Base-by-base conservation (phyloP, 2,329 filamentous ascomycete species). In the Simplicillium aogashimaense region DNA sequence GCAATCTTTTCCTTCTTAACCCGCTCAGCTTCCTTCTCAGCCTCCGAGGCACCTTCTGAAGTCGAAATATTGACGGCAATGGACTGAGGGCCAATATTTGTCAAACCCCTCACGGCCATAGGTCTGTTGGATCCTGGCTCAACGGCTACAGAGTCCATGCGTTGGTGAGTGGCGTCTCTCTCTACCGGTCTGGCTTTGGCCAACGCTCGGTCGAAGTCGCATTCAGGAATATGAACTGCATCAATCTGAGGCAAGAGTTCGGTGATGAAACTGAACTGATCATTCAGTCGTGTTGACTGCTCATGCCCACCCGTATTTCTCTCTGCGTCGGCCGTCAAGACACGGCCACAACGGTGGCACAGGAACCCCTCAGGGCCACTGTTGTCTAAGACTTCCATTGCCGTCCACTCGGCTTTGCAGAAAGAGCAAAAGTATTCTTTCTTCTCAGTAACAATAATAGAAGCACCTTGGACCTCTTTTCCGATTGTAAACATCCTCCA, bases 401-500 rank as follows among this genome's bases (percentile, higher is more conserved):
- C 77, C 3, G 89, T 94, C 76, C 86, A 98, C 57, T 94, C 84
- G 2, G 84, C 74, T 49, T 81, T 79, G 66, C 92, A 98, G 42
- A 78, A 75, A 28, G 74, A 68, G 62, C 92, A 98, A 44, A 83
- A 81, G 53, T 89, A 94, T 56, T 97, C 92, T 60, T 95, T 95
- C 59, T 87, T 84, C 61, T 97, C 90, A 41, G 77, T 76, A 9
- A 82, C 83, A 1, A 86, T 82, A 14, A 86, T 80, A 13, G 86
- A 85, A 43, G 86, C 81, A 13, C 82, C 81, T 62, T 95, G 89
- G 43, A 97, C 87, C 40, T 83, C 80, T 58, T 90, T 89, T 50
- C 89, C 88, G 50, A 97, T 78, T 42, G 82, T 83, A 56, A 90
- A 89, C 38, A 95, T 80, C 46, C 86, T 83, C 75, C 85, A 98